These are phyloP conservation scores for Auricularia sp. DNA, from an alignment of 768 basidiomycete species.

Conservation along the genomic window DNA sequence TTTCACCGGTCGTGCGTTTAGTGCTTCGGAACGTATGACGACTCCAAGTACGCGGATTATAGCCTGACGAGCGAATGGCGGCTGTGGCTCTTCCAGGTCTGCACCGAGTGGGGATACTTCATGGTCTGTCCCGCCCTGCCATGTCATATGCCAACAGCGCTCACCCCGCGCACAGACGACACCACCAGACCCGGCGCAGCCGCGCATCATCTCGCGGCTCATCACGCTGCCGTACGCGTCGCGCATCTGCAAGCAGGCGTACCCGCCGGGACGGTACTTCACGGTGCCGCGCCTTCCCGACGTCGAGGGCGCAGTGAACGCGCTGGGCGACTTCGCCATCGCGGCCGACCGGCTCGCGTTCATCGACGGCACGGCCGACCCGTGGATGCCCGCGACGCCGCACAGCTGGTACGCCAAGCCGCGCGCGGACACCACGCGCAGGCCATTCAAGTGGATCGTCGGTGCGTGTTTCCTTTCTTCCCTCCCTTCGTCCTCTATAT, in stretches of 20 bases:
- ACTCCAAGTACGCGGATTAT: slow-evolving; percentile 49
- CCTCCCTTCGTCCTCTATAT: background rate
- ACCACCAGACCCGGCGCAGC: slow-evolving; percentile 57
- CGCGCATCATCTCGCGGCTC: slow-evolving; percentile 72
- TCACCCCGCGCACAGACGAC: slow-evolving; percentile 40
- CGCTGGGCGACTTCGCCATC: slow-evolving; percentile 75
- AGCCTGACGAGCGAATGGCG: slow-evolving; percentile 70
- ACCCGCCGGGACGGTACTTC: slow-evolving; percentile 67
- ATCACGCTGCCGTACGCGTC: slow-evolving; percentile 62
- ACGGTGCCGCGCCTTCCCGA: slow-evolving; percentile 65
- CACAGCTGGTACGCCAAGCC: slow-evolving; percentile 24
- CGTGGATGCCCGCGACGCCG: slow-evolving; percentile 27
- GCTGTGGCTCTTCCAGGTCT: slow-evolving; percentile 84
- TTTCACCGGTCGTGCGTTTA: slow-evolving; percentile 17
- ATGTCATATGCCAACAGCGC: background rate
- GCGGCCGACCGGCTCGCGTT: slow-evolving; percentile 75
- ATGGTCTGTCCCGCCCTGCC: slow-evolving; percentile 34
- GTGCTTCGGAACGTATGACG: slow-evolving; percentile 84
- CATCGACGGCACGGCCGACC: slow-evolving; percentile 53
- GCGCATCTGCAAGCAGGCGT: slow-evolving; percentile 67
- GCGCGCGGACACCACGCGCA: slow-evolving; percentile 24
- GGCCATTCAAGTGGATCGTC: slow-evolving; percentile 32
- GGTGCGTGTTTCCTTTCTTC: slow-evolving; percentile 16
- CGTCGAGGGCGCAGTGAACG: slow-evolving; percentile 64
- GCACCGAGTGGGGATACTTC: slow-evolving; percentile 95